Base-by-base conservation (phyloP, 768 basidiomycete species). In the Termitomyces sp. region DNA sequence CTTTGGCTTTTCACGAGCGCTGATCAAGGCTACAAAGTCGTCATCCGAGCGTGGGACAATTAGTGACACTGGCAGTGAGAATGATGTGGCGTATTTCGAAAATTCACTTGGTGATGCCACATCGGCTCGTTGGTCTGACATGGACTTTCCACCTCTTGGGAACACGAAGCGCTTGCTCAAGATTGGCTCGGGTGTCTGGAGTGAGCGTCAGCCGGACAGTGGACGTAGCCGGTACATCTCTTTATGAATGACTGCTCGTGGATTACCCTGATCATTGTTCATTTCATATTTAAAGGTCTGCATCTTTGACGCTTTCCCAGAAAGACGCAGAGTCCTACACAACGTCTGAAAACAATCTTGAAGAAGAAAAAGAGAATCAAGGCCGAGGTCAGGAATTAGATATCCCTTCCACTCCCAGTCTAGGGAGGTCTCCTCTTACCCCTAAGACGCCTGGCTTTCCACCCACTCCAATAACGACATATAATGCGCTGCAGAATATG, bases 361-460 rank as follows among this genome's bases (percentile, higher is more conserved):
- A 62, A 54, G 50, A 23, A 35, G 54, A 44, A 53, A 51, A 57
- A 32, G 42, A 55, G 43, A 37, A 42, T 53, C 53, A 63, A 43
- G 66, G 64, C 32, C 68, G 69, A 19, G 65, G 55, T 41, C 75
- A 77, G 51, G 80, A 77, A 50, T 54, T 79, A 12, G 77, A 69
- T 52, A 66, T 79, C 50, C 73, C 75, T 14, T 67, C 66, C 12
- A 83, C 77, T 27, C 81, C 79, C 7, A 75, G 73, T 31, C 70
- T 81, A 31, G 81, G 71, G 19, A 66, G 71, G 62, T 81, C 79
- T 17, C 81, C 80, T 32, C 69, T 79, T 47, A 84, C 79, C 2
- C 81, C 81, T 9, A 78, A 74, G 63, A 82, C 77, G 8, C 73
- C 79, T 37, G 78, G 73, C 32, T 80, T 79, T 64, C 81, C 80